Base-by-base conservation (phyloP, 2,329 filamentous ascomycete species). In the Colletotrichum sp. region DNA sequence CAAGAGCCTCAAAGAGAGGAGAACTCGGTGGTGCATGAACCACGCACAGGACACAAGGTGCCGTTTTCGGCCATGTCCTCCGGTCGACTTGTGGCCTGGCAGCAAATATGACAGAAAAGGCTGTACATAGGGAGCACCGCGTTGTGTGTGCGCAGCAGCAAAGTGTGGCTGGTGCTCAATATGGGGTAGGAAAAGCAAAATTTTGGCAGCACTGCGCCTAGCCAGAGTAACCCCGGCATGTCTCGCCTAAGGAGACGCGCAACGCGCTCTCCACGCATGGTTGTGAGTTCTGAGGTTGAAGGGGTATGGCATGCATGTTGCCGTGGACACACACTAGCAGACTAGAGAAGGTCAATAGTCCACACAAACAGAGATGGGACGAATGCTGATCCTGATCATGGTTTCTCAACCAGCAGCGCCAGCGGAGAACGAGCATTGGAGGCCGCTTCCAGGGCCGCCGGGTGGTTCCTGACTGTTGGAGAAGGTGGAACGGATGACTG, bases 231-330 rank as follows among this genome's bases (percentile, higher is more conserved):
- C 15, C 36, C 43, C 36, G 39, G 55, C n/a, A 55, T 32, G 67
- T 55, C 72, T 72, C 72, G 61, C 61, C 69, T 72, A 57, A 52
- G 16, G 69, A 74, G 68, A 75, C 69, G 72, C 67, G 72, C 72
- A 74, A 74, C 72, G 67, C 72, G 72, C 34, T 74, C 72, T 28
- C 71, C 67, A 74, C 67, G 60, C 60, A 71, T 59, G 24, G 26
- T 60, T 65, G 43, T 52, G 43, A 52, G 43, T 52, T 52, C 43
- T 24, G 52, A 67, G 28, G 21, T 59, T 9, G 59, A 48, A 43
- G 59, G 59, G 26, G 18, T 61, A 34, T 59, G 43, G 43, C 43
- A 52, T 52, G 43, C 36, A 55, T 65, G 39, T 59, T 65, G 66
- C 71, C 59, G 57, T 69, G 43, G 66, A 61, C 71, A 70, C 59